Percentiles rank a stretch among this genome's conserved stretches.
Conservation (phyloP, 352 stramenopile genomes). For the Pythium chondricola region DNA sequence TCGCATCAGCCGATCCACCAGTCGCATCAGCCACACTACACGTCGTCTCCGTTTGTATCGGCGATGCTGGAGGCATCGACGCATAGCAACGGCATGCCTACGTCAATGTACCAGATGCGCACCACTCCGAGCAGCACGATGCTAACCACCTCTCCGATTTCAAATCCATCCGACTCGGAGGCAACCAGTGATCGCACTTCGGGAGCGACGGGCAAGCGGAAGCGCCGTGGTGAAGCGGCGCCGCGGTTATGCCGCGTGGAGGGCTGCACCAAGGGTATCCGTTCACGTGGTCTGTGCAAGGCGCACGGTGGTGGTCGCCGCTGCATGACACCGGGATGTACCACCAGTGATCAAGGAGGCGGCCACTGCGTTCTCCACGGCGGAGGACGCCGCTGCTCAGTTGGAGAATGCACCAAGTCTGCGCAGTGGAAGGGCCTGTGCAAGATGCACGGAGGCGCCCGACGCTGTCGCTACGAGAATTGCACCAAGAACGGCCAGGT, state of each 20-base stretch:
- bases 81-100: constrained; percentile 1
- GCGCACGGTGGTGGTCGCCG: constrained; percentile 53
- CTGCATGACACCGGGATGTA: constrained; percentile 72
- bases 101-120: constrained; percentile 1
- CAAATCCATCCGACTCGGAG: constrained; percentile 20
- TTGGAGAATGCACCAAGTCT: constrained; percentile 76
- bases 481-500: constrained; percentile 83
- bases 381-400: constrained; percentile 67
- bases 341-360: constrained; percentile 79
- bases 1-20: background rate
- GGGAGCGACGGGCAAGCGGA: constrained; percentile 18
- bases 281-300: constrained; percentile 51
- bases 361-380: constrained; percentile 82
- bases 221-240: constrained; percentile 36
- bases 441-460: constrained; percentile 80
- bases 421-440: constrained; percentile 75
- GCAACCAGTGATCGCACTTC: constrained; percentile 8
- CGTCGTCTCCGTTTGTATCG: constrained; percentile 16
- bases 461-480: constrained; percentile 64
- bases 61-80: constrained; percentile 16
- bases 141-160: constrained; percentile 8
- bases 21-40: constrained; percentile 5
- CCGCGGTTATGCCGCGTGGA: constrained; percentile 68
- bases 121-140: constrained; percentile 5
- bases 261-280: constrained; percentile 71